Evolutionary conservation across 1,284 basidiomycete genomes (phyloP), one percentile per base, ranked within the genome.

Genomic region (Moesziomyces antarcticus): DNA sequence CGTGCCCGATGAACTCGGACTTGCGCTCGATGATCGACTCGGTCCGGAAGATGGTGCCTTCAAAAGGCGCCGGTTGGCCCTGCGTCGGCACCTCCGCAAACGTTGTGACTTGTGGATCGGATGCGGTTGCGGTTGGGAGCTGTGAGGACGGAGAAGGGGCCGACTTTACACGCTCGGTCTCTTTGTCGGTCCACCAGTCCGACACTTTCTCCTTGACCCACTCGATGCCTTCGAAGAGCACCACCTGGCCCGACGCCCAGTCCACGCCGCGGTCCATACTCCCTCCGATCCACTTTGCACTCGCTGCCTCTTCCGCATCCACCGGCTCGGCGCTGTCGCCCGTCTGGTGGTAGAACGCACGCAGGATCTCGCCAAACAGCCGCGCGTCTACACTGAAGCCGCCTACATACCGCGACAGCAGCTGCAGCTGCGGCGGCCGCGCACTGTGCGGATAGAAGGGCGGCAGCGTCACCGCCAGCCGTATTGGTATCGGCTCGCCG

Each of bases 221-320:
- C 53, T 85, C 84, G 37, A 84, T 71, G 11, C 81, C 83, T 53
- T 85, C 84, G 42, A 84, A 85, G 14, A 85, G 51, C 30, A 80
- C 70, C 14, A 80, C 77, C 27, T 80, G 64, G 5, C 83, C 83
- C 3, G 40, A 42, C 0, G 18, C 13, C 81, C 81, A 82, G 2
- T 68, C 35, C 11, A 79, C 68, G 3, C 61, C 72, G 16, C 56
- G 50, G 22, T 65, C 53, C 50, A 62, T 58, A 5, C 54, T 53
- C 0, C 59, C 73, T 0, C 62, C 61, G 13, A 56, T 33, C 63
- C 62, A 63, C 1, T 30, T 58, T 1, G 52, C 43, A 14, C 45
- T 27, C 14, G 30, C 40, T 3, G 47, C 30, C 22, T 57, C 68
- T 21, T 64, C 68, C 11, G 51, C 54, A 56, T 63, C 43, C 5